Evolutionary conservation across 495 filamentous ascomycete genomes (phyloP), one percentile per base, ranked within the genome.

Genomic region (Penicillium ochrochloron): DNA sequence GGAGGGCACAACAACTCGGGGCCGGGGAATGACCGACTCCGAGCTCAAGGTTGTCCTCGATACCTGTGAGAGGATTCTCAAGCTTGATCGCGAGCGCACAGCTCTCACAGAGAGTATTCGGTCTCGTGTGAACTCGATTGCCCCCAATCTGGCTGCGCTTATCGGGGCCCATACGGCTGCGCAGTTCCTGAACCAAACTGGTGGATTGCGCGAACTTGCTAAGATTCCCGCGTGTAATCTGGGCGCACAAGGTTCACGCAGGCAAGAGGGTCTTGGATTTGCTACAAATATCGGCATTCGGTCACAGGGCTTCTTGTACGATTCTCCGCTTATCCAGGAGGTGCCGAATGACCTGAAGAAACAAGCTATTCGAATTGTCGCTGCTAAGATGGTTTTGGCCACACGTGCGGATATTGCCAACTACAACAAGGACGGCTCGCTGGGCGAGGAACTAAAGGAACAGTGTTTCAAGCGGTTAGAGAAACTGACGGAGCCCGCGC

Each of bases 81-180:
- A 87, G 60, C 88, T 99, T 17, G 94, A 98, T 69, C 86, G 85
- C 52, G 94, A 94, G 52, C 96, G 97, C 74, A 89, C 85, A 60
- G 90, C 87, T 35, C 86, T 98, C 53, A 97, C 93, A 4, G 89
- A 95, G 68, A 98, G 94, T 70, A 94, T 97, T n/a, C 89, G 97
- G 78, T 97, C 94, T 37, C 92, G 95, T 63, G 97, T 99, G 92
- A 94, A 87, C 67, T 84, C 96, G 52, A 97, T 97, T 70, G 95
- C 96, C 12, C 95, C 95, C 10, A 99, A 99, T 68, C 80, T 97
- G 39, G 96, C 96, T n/a, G 88, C 88, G 19, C 85, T 99, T 34
- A 90, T 99, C 60, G 95, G 96, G 48, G 93, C 94, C 2, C 84
- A 97, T n/a, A 97, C 94, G 10, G 94, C 96, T 27, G 96, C 95